These are phyloP conservation scores for Afroboletus lepidellus DNA, from an alignment of 1,284 basidiomycete genomes.

Conservation along the genomic window DNA sequence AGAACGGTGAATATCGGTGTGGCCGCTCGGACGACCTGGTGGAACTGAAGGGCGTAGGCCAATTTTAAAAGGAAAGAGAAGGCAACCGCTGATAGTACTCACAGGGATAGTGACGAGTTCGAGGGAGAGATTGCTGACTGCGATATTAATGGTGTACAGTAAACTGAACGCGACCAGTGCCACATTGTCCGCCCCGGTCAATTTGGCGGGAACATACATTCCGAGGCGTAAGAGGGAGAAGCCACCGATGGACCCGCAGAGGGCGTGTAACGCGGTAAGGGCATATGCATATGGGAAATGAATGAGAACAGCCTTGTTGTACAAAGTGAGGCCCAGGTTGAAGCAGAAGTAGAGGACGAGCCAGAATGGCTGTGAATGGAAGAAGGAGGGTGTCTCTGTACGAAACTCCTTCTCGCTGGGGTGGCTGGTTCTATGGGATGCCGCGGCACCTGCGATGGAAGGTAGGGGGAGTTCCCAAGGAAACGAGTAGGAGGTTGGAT, in stretches of 20 bases:
- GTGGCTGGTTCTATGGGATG: neutral
- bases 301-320: conserved; percentile 88
- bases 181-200: conserved; percentile 56
- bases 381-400: conserved; percentile 18
- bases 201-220: conserved; percentile 59
- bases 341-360: conserved; percentile 81
- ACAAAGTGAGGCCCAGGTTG: conserved; percentile 87
- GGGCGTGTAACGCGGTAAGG: conserved; percentile 80
- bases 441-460: conserved; percentile 3
- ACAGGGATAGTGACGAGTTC: conserved; percentile 90
- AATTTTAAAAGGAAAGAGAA: neutral
- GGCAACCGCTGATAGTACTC: conserved; percentile 33
- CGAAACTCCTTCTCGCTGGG: conserved; percentile 1
- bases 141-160: conserved; percentile 90
- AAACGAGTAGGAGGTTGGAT: conserved; percentile 8
- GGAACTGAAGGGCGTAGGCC: conserved; percentile 57
- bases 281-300: conserved; percentile 93
- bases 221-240: conserved; percentile 60
- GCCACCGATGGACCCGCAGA: conserved; percentile 85
- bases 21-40: conserved; percentile 91
- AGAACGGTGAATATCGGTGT: conserved; percentile 88
- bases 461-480: conserved; percentile 27
- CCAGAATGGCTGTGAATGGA: conserved; percentile 53
- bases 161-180: conserved; percentile 79
- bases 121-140: conserved; percentile 87